These are phyloP conservation scores for Wickerhamiella cacticola DNA, from an alignment of 805 yeast genomes.

Conservation along the genomic window DNA sequence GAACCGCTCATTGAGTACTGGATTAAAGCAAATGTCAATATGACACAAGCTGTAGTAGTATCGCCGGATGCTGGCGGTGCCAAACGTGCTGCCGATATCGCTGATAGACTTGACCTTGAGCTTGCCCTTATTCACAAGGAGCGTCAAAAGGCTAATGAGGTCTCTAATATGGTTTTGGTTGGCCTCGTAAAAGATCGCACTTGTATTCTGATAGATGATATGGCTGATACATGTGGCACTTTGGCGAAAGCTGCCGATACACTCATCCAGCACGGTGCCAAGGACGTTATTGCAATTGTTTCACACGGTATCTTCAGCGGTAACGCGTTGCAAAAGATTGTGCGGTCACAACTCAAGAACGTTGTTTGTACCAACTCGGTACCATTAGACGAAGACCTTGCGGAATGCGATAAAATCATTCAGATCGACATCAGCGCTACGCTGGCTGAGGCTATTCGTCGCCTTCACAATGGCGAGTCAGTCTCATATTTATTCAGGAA, in stretches of 20 bases:
- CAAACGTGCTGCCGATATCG: constrained; percentile 89
- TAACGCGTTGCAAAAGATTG: constrained; percentile 65
- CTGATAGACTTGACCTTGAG: constrained; percentile 86
- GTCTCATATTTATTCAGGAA: constrained; percentile 65
- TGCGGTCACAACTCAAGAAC: constrained; percentile 50
- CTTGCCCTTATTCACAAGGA: constrained; percentile 97
- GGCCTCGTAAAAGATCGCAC: constrained; percentile 84
- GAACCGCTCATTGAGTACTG: constrained; percentile 85
- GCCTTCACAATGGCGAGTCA: constrained; percentile 94
- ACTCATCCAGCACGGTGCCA: constrained; percentile 67
- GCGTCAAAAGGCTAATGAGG: constrained; percentile 92
- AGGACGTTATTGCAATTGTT: constrained; percentile 81
- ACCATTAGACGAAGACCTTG: constrained; percentile 61
- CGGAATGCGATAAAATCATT: constrained; percentile 52
- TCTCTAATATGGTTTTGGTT: constrained; percentile 90
- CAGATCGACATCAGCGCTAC: constrained; percentile 76
- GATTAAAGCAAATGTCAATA: constrained; percentile 53
- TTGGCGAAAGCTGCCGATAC: constrained; percentile 90
- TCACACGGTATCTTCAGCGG: constrained; percentile 94
- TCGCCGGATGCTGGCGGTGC: constrained; percentile 99
- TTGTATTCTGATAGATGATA: constrained; percentile 87
- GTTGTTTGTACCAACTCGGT: constrained; percentile 92
- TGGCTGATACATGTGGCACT: constrained; percentile 99
- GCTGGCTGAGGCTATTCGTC: constrained; percentile 85
- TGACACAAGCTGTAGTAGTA: constrained; percentile 58